These are phyloP conservation scores for Kondoa malvinella DNA, from an alignment of 768 basidiomycete species.

Conservation along the genomic window DNA sequence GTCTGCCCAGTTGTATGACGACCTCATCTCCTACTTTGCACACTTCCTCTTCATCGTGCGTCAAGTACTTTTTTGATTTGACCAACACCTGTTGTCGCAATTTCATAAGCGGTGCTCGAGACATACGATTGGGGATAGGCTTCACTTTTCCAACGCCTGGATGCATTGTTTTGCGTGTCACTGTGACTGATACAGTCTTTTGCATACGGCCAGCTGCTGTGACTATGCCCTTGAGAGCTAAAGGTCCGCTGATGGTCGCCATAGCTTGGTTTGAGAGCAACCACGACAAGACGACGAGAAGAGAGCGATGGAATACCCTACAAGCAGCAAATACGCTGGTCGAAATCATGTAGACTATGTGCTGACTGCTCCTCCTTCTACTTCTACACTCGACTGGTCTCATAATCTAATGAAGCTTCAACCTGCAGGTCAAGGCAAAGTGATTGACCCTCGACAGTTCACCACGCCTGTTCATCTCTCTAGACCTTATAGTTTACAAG, in stretches of 20 bases:
- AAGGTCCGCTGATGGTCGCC: background rate
- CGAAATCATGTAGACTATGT: background rate
- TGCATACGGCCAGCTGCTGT: constrained; percentile 1
- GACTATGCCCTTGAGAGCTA: constrained; percentile 1
- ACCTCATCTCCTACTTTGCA: constrained; percentile 3
- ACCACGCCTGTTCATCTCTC: background rate
- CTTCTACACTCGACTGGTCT: background rate
- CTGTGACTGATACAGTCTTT: constrained; percentile 6
- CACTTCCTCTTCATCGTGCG: background rate
- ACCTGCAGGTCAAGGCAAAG: background rate
- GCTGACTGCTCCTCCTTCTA: background rate
- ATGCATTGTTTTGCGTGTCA: constrained; percentile 1
- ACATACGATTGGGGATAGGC: background rate
- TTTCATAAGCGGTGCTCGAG: no score
- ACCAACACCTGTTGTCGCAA: background rate
- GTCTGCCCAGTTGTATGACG: background rate
- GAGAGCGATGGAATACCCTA: constrained; percentile 1
- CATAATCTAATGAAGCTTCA: constrained; percentile 4
- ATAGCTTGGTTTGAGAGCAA: background rate
- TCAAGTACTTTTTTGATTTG: background rate
- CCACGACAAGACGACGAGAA: background rate
- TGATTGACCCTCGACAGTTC: background rate
- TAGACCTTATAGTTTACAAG: no score
- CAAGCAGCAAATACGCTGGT: background rate
- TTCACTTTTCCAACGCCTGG: constrained; percentile 7